phyloP scores from a whole-genome alignment of 768 basidiomycete species.

The Lactarius vividus region DNA sequence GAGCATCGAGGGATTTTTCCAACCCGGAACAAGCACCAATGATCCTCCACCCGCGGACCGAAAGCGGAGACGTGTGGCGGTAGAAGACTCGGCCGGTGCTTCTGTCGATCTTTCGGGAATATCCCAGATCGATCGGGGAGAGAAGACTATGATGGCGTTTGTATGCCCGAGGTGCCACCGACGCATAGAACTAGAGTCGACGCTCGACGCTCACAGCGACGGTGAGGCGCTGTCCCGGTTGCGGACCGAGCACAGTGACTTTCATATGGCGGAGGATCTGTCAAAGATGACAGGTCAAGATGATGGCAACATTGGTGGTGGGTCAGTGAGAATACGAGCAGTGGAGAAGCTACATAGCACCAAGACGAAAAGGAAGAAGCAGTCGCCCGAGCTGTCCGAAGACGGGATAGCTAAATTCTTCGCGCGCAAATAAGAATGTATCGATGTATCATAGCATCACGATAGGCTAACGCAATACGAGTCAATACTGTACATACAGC shows the following conservation, averaged over 20 bases:
- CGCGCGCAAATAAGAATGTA: constrained; percentile 27
- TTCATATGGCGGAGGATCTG: constrained; percentile 82
- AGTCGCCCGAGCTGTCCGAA: constrained; percentile 19
- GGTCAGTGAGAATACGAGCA: constrained; percentile 19
- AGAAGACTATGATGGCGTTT: background rate
- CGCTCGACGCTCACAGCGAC: constrained; percentile 23
- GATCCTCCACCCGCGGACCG: constrained; percentile 8
- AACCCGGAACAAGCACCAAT: constrained; percentile 31
- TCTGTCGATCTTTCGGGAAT: background rate
- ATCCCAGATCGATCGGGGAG: background rate
- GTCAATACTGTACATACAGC: background rate
- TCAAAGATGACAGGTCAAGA: constrained; percentile 42
- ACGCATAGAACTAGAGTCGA: constrained; percentile 21
- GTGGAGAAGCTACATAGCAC: constrained; percentile 26
- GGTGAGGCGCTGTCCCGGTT: constrained; percentile 41
- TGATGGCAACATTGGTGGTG: constrained; percentile 26
- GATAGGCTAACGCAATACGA: background rate
- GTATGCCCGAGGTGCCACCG: constrained; percentile 19
- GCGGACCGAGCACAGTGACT: constrained; percentile 80
- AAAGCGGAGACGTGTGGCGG: constrained; percentile 13
- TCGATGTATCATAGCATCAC: background rate
- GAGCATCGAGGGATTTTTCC: constrained; percentile 86
- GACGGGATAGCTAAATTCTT: constrained; percentile 52
- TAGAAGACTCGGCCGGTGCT: constrained; percentile 19
- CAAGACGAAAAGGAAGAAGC: constrained; percentile 34